phyloP scores from a whole-genome alignment of 2,329 filamentous ascomycete species.

The Cytospora schulzeri region DNA sequence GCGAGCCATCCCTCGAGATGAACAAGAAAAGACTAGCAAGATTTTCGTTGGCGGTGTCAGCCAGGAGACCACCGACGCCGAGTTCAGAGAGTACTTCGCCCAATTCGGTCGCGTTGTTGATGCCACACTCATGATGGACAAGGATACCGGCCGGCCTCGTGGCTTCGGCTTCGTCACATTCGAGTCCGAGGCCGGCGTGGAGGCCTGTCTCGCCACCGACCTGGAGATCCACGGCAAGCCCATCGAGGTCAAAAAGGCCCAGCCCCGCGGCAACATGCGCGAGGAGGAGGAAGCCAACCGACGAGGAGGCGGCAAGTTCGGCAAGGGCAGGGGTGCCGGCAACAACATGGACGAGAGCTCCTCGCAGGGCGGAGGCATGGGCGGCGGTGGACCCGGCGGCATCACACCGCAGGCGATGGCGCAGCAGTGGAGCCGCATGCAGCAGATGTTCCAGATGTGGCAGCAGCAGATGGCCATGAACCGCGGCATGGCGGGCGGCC shows the following conservation, averaged over 20 bases:
- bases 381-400: slow-evolving; percentile 42
- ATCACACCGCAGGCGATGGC: slow-evolving; percentile 98
- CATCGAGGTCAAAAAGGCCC: slow-evolving; percentile 97
- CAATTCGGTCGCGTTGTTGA: slow-evolving; percentile 96
- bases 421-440: slow-evolving; percentile 98
- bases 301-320: slow-evolving; percentile 58
- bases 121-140: slow-evolving; percentile 99
- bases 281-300: slow-evolving; percentile 80
- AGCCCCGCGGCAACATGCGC: slow-evolving; percentile 89
- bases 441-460: slow-evolving; percentile 92
- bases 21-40: slow-evolving; percentile 97
- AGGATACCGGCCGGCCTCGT: slow-evolving; percentile 94
- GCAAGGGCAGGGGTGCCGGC: slow-evolving; percentile 51
- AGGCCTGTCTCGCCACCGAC: slow-evolving; percentile 81
- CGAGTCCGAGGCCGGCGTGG: slow-evolving; percentile 92
- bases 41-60: slow-evolving; percentile 98
- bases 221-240: slow-evolving; percentile 93
- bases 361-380: slow-evolving; percentile 24
- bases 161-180: slow-evolving; percentile 99
- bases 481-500: slow-evolving; percentile 56
- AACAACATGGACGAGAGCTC: slow-evolving; percentile 40
- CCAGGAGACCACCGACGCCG: slow-evolving; percentile 93
- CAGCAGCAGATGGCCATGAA: slow-evolving; percentile 90
- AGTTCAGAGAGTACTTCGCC: slow-evolving; percentile 96
- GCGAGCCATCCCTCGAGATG: slow-evolving; percentile 92